These are phyloP conservation scores for Hypoxylon crocopeplum DNA, from an alignment of 495 filamentous ascomycete genomes.

Conservation along the genomic window DNA sequence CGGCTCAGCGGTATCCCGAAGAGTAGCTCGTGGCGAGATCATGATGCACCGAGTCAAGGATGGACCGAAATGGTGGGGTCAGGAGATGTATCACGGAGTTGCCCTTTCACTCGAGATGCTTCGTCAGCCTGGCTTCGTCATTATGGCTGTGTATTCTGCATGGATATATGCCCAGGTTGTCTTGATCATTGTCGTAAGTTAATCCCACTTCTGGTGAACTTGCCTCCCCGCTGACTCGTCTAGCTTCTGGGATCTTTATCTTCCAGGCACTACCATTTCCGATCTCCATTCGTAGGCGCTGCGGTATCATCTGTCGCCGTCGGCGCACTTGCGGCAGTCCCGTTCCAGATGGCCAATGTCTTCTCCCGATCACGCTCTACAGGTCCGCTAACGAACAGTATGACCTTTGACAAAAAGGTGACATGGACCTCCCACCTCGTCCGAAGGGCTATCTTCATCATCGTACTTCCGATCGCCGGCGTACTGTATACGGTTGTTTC, in stretches of 20 bases:
- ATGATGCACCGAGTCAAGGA: conserved; percentile 74
- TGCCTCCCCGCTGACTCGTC: conserved; percentile 33
- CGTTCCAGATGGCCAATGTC: conserved; percentile 72
- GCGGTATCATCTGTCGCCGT: conserved; percentile 67
- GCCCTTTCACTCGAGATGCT: conserved; percentile 70
- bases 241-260: conserved; percentile 69
- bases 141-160: conserved; percentile 74
- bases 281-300: conserved; percentile 66
- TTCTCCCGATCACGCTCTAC: conserved; percentile 66
- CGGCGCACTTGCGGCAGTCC: conserved; percentile 70
- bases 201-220: conserved; percentile 36
- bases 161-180: conserved; percentile 80
- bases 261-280: conserved; percentile 67
- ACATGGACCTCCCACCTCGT: conserved; percentile 73
- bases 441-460: conserved; percentile 68
- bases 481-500: conserved; percentile 70
- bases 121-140: conserved; percentile 70
- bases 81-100: conserved; percentile 76
- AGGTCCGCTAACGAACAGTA: conserved; percentile 62
- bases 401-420: conserved; percentile 63
- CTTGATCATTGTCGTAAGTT: conserved; percentile 63
- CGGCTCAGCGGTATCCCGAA: conserved; percentile 59
- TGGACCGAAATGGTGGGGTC: conserved; percentile 74
- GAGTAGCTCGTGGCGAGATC: conserved; percentile 73
- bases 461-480: conserved; percentile 68